Percentiles rank a stretch among this genome's conserved stretches.
These are phyloP conservation scores for Panicum miliaceum DNA, from an alignment of 176 grass and related monocot genomes.

Conservation along the genomic window DNA sequence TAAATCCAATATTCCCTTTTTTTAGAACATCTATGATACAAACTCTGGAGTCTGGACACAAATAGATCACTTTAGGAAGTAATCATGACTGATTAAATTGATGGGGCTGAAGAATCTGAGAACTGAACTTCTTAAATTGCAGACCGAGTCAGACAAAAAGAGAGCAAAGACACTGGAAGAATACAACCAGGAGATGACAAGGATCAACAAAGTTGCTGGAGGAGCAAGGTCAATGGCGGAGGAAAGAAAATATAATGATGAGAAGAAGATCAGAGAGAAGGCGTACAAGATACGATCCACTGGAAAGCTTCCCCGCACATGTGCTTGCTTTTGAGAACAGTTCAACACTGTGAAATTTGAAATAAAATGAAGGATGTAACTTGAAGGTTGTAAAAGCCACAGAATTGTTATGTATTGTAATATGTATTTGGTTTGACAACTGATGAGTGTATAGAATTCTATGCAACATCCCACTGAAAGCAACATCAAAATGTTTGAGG, in stretches of 20 bases:
- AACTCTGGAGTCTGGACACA: neutral
- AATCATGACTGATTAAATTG: conserved; percentile 23
- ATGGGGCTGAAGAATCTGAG: neutral
- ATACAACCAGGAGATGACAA: conserved; percentile 59
- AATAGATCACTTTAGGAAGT: neutral
- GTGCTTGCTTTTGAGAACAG: conserved; percentile 56
- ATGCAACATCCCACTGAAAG: conserved; percentile 6
- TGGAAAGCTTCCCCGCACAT: conserved; percentile 49
- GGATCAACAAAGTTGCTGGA: conserved; percentile 65
- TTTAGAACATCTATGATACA: neutral
- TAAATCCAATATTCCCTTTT: neutral
- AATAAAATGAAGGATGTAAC: conserved; percentile 3
- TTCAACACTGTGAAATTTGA: conserved; percentile 30
- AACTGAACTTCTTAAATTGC: conserved; percentile 44
- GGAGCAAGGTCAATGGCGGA: conserved; percentile 56
- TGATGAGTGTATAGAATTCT: conserved; percentile 11
- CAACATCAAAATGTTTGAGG: conserved; percentile 13
- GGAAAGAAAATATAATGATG: conserved; percentile 70
- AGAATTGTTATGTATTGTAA: conserved; percentile 17
- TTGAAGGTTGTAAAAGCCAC: conserved; percentile 7
- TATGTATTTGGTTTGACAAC: conserved; percentile 32
- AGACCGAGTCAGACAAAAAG: conserved; percentile 57
- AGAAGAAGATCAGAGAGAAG: conserved; percentile 66
- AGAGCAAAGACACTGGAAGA: conserved; percentile 49
- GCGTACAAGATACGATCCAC: conserved; percentile 56